These are phyloP conservation scores for Chaetomium sp. DNA, from an alignment of 2,329 filamentous ascomycete genomes.

Conservation along the genomic window DNA sequence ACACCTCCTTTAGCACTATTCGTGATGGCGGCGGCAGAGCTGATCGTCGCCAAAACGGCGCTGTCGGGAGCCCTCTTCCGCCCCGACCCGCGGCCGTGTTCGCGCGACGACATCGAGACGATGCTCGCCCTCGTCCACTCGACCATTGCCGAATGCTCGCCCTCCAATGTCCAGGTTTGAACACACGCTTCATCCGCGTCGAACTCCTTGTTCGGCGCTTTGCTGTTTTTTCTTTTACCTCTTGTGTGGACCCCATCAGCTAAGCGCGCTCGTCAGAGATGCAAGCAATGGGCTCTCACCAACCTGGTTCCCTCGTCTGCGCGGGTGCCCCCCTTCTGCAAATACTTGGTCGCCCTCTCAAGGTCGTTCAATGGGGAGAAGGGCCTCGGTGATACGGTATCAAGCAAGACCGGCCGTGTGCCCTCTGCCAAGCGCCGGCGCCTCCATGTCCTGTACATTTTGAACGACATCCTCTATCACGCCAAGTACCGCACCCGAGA, in stretches of 20 bases:
- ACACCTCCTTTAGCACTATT: slow-evolving; percentile 1
- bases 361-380: slow-evolving; percentile 44
- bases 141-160: slow-evolving; percentile 64
- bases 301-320: slow-evolving; percentile 62
- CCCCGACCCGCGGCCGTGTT: slow-evolving; percentile 63
- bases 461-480: slow-evolving; percentile 74
- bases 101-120: slow-evolving; percentile 61
- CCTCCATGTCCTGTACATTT: slow-evolving; percentile 68
- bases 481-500: slow-evolving; percentile 46
- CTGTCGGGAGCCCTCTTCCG: slow-evolving; percentile 67
- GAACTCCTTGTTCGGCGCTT: background rate
- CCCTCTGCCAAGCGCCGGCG: slow-evolving; percentile 61
- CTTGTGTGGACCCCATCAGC: slow-evolving; percentile 25
- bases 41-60: slow-evolving; percentile 74
- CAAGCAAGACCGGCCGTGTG: slow-evolving; percentile 30
- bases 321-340: slow-evolving; percentile 62
- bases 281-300: slow-evolving; percentile 77
- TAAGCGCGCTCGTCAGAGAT: slow-evolving; percentile 58
- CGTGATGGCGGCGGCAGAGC: slow-evolving; percentile 58
- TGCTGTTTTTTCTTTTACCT: background rate
- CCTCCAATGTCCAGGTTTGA: slow-evolving; percentile 85
- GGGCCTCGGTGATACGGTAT: slow-evolving; percentile 26
- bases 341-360: slow-evolving; percentile 66
- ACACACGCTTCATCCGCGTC: slow-evolving; percentile 29
- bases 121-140: slow-evolving; percentile 62